These are phyloP conservation scores for Gaertneriomyces semiglobifer DNA, from an alignment of 192 early-diverging fungal species.

Conservation along the genomic window DNA sequence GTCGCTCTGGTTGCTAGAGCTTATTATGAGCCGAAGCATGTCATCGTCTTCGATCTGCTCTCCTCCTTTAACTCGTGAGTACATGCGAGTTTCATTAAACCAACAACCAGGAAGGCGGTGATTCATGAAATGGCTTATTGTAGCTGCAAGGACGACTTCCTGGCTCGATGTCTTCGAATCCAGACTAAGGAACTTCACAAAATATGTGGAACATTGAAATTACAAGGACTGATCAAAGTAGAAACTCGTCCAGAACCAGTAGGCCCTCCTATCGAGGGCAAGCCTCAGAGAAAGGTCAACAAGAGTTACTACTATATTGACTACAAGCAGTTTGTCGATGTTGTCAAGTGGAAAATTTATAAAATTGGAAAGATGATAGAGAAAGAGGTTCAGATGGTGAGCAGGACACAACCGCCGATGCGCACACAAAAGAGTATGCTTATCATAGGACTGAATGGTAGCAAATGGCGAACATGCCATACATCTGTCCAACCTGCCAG, in stretches of 20 bases:
- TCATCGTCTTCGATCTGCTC: slow-evolving; percentile 81
- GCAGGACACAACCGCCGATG: neutral
- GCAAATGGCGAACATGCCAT: slow-evolving; percentile 42
- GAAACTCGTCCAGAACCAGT: slow-evolving; percentile 19
- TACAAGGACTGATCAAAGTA: slow-evolving; percentile 69
- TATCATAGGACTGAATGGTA: neutral
- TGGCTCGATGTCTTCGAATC: slow-evolving; percentile 63
- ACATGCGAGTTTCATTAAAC: neutral
- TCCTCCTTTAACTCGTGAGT: slow-evolving; percentile 24
- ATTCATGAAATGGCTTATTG: neutral
- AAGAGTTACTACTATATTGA: slow-evolving; percentile 73
- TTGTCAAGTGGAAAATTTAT: slow-evolving; percentile 88
- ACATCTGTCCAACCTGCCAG: slow-evolving; percentile 30
- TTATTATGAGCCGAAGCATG: slow-evolving; percentile 74
- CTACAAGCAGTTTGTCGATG: slow-evolving; percentile 90
- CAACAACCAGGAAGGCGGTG: neutral
- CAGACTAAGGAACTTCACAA: slow-evolving; percentile 68
- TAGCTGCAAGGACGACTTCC: slow-evolving; percentile 62
- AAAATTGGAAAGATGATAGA: slow-evolving; percentile 57
- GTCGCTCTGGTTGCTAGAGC: slow-evolving; percentile 53
- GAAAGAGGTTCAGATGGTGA: slow-evolving; percentile 41
- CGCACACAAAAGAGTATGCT: too few species aligned
- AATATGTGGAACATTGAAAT: slow-evolving; percentile 75
- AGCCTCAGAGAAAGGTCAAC: slow-evolving; percentile 29
- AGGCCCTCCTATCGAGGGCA: slow-evolving; percentile 20